Percentiles rank a stretch among this genome's conserved stretches.
phyloP scores from a whole-genome alignment of 805 yeast genomes.

The Starmerella powellii region DNA sequence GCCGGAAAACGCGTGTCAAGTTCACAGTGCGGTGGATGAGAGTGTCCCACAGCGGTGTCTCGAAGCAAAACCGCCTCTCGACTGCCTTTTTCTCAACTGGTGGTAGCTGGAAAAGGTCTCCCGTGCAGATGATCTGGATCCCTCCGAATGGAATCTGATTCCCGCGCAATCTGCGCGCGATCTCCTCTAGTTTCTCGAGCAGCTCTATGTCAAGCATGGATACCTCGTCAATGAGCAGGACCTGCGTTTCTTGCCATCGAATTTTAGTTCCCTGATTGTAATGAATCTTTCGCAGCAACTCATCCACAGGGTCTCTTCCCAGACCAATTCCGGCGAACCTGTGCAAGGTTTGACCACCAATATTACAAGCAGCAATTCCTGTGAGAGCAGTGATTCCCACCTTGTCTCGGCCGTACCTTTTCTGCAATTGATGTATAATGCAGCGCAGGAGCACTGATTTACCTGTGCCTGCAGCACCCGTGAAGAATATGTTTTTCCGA shows the following conservation, averaged over 20 bases:
- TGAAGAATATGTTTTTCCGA: constrained; percentile 58
- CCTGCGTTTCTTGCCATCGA: constrained; percentile 58
- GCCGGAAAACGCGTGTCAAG: constrained; percentile 75
- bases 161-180: constrained; percentile 49
- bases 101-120: constrained; percentile 95
- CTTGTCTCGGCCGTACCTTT: constrained; percentile 33
- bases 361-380: constrained; percentile 88
- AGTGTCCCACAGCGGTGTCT: constrained; percentile 55
- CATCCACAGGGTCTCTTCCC: constrained; percentile 42
- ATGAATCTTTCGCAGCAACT: constrained; percentile 39
- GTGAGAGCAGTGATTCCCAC: constrained; percentile 79
- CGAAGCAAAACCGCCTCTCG: constrained; percentile 50
- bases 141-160: constrained; percentile 75
- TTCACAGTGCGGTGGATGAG: constrained; percentile 55
- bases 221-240: constrained; percentile 78
- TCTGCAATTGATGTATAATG: constrained; percentile 43
- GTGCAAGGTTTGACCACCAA: constrained; percentile 84
- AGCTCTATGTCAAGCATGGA: constrained; percentile 83
- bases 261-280: constrained; percentile 34
- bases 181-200: constrained; percentile 57
- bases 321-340: constrained; percentile 77
- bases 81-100: constrained; percentile 49
- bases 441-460: constrained; percentile 75
- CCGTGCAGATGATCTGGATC: constrained; percentile 74
- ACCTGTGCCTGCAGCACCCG: constrained; percentile 99